Conservation (phyloP, 2,329 filamentous ascomycete species). For the Phaeophleospora eucalypticola region DNA sequence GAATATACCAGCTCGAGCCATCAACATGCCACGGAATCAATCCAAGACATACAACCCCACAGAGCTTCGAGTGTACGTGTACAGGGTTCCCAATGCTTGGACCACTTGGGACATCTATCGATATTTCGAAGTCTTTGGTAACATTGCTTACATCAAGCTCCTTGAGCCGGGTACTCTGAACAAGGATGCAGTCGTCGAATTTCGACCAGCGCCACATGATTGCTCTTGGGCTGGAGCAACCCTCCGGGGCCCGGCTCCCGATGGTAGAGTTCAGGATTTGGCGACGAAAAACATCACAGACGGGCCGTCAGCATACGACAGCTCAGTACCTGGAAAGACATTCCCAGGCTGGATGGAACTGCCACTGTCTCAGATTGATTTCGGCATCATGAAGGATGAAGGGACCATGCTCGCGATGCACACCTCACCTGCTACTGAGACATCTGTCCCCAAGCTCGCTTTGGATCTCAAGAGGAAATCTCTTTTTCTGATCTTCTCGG, state of each 20-base stretch:
- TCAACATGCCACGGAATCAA: slow-evolving; percentile 1
- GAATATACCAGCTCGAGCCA: neutral
- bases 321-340: neutral
- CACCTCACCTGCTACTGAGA: slow-evolving; percentile 32
- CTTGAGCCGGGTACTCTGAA: neutral
- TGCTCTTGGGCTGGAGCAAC: slow-evolving; percentile 14
- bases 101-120: slow-evolving; percentile 22
- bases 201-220: slow-evolving; percentile 21
- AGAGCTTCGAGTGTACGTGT: slow-evolving; percentile 15
- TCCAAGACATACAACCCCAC: too few relatives aligned
- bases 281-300: neutral
- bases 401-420: slow-evolving; percentile 59
- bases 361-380: slow-evolving; percentile 45
- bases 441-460: slow-evolving; percentile 32
- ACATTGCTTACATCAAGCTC: slow-evolving; percentile 22
- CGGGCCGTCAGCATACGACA: neutral
- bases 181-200: slow-evolving; percentile 16
- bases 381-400: slow-evolving; percentile 57
- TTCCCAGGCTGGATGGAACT: slow-evolving; percentile 20
- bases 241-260: slow-evolving; percentile 7
- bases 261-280: neutral
- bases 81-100: slow-evolving; percentile 16
- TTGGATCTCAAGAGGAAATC: slow-evolving; percentile 44
- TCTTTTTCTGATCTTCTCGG: slow-evolving; percentile 44
- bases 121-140: slow-evolving; percentile 14